Evolutionary conservation across 805 yeast genomes (phyloP), one percentile per base, ranked within the genome.

Genomic region (Yamadazyma olivae): DNA sequence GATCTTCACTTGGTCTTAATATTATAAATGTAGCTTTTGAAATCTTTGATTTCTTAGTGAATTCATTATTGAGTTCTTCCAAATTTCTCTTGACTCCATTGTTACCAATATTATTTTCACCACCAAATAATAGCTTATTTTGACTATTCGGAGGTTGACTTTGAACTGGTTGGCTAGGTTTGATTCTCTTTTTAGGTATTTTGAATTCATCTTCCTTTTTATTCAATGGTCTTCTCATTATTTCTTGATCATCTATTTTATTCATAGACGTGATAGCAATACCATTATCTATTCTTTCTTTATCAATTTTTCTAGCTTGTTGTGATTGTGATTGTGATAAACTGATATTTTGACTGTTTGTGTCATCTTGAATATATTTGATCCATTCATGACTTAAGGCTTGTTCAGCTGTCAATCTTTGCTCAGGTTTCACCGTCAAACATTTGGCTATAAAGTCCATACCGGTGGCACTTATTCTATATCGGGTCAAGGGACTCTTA

Each of bases 381-480:
- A 91, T 66, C 99, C 99, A 93, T 3, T 83, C 82, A 54, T 88
- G 95, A 14, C 65, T 55, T 30, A 91, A 66, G 0, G 97, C 97
- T 37, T 75, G 77, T 5, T 66, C 65, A 0, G 98, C 96, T 14
- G 82, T 77, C 14, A 85, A 71, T 41, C 99, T 71, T 26, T 72
- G 56, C 23, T 70, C 61, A 1, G 95, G 95, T 53, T 89, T 83
- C 2, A 84, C 88, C 51, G 83, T 84, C 12, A 93, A 67, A 39
- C 95, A 64, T 15, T 79, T 59, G 36, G 74, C 74, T 22, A 93
- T 67, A 48, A 93, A 91, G 45, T 79, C 82, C 23, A 82, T 63
- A 0, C 93, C 96, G 15, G 74, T 78, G 9, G 67, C 59, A 5
- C 95, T 80, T 1, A 88, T 71, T 10, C 78, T 74, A 40, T 76